These are phyloP conservation scores for Coccomyxa sp. DNA, from an alignment of 139 green algal genomes.

Conservation along the genomic window DNA sequence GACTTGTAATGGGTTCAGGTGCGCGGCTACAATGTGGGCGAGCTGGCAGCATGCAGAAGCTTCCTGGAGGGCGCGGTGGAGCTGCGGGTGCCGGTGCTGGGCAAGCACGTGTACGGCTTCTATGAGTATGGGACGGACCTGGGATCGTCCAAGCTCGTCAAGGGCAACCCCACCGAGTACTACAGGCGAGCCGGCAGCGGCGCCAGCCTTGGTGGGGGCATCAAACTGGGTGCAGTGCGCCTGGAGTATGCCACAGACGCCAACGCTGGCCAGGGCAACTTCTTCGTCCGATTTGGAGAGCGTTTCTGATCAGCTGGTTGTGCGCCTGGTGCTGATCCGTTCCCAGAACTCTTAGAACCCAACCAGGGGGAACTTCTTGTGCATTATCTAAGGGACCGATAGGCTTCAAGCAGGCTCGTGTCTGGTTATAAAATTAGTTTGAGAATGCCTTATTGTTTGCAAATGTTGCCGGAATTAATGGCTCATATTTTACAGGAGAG, in stretches of 20 bases:
- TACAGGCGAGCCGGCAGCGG: slow-evolving; percentile 83
- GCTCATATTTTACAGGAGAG: too few species aligned
- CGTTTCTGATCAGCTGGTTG: slow-evolving; percentile 66
- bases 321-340: too few species aligned
- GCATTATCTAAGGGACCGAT: too few species aligned
- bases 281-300: slow-evolving; percentile 87
- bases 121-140: slow-evolving; percentile 85
- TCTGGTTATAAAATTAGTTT: too few species aligned
- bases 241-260: slow-evolving; percentile 82
- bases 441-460: too few species aligned
- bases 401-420: too few species aligned
- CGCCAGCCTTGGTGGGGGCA: slow-evolving; percentile 66
- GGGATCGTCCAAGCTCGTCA: slow-evolving; percentile 54
- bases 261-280: slow-evolving; percentile 71
- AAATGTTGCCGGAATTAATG: too few species aligned
- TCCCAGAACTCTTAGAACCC: too few species aligned
- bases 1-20: slow-evolving; percentile 22
- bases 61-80: slow-evolving; percentile 83
- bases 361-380: too few species aligned
- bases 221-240: slow-evolving; percentile 77
- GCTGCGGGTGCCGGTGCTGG: slow-evolving; percentile 61
- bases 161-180: slow-evolving; percentile 90
- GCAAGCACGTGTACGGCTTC: slow-evolving; percentile 81
- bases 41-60: slow-evolving; percentile 78
- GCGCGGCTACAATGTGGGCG: slow-evolving; percentile 87